A percentile compares a stretch with the other conserved stretches of the same genome.
phyloP scores from a whole-genome alignment of 208 protist species.

The Leptomonas pyrrhocoris region DNA sequence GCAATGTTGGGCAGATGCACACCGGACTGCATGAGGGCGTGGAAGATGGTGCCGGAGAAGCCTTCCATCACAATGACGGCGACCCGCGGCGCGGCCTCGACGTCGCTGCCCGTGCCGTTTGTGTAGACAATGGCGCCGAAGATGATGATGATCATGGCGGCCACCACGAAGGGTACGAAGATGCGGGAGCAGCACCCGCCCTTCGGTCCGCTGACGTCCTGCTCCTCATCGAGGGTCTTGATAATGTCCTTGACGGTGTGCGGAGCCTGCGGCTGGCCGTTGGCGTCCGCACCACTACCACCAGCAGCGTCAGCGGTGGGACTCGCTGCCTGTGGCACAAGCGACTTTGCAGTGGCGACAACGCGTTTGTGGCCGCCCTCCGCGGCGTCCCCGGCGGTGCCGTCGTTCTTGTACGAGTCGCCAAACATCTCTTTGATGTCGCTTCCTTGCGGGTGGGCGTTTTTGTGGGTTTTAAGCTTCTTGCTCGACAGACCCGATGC shows the following conservation, averaged over 20 bases:
- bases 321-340: background rate
- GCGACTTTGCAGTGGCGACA: background rate
- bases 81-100: constrained; percentile 48
- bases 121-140: constrained; percentile 41
- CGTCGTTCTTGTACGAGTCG: constrained; percentile 38
- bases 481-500: no score
- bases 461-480: no score
- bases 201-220: constrained; percentile 44
- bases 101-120: constrained; percentile 44
- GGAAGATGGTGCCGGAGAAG: constrained; percentile 60
- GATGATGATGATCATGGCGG: constrained; percentile 38
- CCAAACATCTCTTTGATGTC: constrained; percentile 38
- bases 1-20: constrained; percentile 69
- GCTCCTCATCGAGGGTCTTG: constrained; percentile 49
- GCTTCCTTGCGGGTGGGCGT: background rate
- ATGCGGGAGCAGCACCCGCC: constrained; percentile 73
- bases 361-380: constrained; percentile 1
- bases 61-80: constrained; percentile 75
- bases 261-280: constrained; percentile 12
- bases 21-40: constrained; percentile 43
- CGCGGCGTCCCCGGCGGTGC: constrained; percentile 3
- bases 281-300: constrained; percentile 7
- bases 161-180: constrained; percentile 59
- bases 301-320: constrained; percentile 5
- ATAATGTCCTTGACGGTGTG: constrained; percentile 74